phyloP scores from a whole-genome alignment of 148 eudicot genomes.

The Arctostaphylos glauca region DNA sequence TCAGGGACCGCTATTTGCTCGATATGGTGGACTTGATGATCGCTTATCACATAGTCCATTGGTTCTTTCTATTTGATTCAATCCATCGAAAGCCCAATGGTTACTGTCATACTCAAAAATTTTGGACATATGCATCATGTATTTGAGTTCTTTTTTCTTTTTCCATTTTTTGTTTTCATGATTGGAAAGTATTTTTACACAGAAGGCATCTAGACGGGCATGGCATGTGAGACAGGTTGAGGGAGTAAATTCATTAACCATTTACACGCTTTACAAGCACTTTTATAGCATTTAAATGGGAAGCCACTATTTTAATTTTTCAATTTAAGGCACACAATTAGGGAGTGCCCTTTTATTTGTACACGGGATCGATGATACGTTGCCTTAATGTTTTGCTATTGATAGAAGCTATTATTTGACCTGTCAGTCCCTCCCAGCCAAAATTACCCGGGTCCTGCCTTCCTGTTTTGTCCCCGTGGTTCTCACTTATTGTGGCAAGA shows the following conservation, averaged over 20 bases:
- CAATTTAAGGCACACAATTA: neutral
- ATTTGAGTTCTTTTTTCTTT: neutral
- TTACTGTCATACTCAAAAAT: neutral
- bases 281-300: neutral
- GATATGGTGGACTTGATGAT: neutral
- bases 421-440: slow-evolving; percentile 23
- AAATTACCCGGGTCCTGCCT: slow-evolving; percentile 28
- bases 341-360: slow-evolving; percentile 1
- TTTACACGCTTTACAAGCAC: neutral
- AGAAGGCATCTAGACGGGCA: neutral
- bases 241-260: neutral
- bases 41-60: neutral
- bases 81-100: neutral
- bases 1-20: neutral
- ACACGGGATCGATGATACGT: neutral
- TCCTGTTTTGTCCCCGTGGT: slow-evolving; percentile 19
- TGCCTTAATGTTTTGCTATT: neutral
- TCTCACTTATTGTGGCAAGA: slow-evolving; percentile 28
- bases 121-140: neutral
- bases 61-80: neutral
- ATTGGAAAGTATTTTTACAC: neutral
- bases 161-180: no score
- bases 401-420: neutral
- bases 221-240: neutral
- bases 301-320: neutral